A percentile compares a stretch with the other conserved stretches of the same genome.
Conservation (phyloP, 352 stramenopile genomes). For the Globisporangium parvum region DNA sequence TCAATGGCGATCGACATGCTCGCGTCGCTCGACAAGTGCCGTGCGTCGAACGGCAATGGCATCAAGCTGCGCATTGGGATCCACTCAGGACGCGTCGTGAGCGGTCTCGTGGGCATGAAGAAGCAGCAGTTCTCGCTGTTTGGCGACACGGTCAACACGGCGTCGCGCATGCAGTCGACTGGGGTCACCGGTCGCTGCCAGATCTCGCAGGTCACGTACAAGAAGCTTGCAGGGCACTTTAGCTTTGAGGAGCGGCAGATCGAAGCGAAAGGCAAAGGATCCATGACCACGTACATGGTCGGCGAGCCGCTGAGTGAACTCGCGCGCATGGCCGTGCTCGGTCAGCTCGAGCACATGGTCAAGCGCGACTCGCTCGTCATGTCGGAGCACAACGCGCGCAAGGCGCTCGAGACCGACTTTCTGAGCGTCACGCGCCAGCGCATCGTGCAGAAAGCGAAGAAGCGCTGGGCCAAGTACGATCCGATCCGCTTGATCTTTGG, state of each 20-base stretch:
- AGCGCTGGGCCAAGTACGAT: conserved; percentile 55
- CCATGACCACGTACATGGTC: conserved; percentile 80
- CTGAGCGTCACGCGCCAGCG: conserved; percentile 40
- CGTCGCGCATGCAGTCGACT: conserved; percentile 88
- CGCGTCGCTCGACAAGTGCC: conserved; percentile 51
- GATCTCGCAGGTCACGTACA: conserved; percentile 76
- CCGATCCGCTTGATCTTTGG: conserved; percentile 47
- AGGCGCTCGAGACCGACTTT: conserved; percentile 46
- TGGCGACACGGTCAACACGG: conserved; percentile 90
- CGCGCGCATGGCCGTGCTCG: conserved; percentile 44
- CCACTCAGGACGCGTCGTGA: conserved; percentile 87
- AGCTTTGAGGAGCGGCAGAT: conserved; percentile 75
- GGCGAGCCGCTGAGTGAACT: conserved; percentile 62
- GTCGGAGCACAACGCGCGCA: conserved; percentile 34
- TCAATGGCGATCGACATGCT: conserved; percentile 82
- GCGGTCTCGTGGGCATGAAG: conserved; percentile 85
- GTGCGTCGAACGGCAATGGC: conserved; percentile 67
- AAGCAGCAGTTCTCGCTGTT: conserved; percentile 93
- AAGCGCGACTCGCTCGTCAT: conserved; percentile 64
- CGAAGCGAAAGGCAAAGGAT: conserved; percentile 83
- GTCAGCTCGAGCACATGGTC: conserved; percentile 59
- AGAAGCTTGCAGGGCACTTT: conserved; percentile 73
- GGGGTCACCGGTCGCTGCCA: conserved; percentile 75
- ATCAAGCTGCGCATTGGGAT: conserved; percentile 90
- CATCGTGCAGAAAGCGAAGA: conserved; percentile 42